Evolutionary conservation across 768 basidiomycete species (phyloP).

Genomic region (Suillus plorans): DNA sequence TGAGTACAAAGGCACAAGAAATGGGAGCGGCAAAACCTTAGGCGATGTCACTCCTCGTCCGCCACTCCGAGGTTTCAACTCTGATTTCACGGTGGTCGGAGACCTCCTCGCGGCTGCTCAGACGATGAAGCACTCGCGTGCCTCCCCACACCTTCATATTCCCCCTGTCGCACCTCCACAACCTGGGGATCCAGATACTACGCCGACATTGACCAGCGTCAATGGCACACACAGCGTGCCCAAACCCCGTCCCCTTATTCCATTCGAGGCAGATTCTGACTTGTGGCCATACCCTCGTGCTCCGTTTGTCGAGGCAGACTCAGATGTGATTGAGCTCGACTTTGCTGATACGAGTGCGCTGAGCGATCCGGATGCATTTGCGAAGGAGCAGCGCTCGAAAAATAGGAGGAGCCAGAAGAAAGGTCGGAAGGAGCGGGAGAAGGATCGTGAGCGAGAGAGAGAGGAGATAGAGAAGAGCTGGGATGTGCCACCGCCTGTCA

Average conservation of each 20-base stretch:
- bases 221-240: conserved; percentile 14
- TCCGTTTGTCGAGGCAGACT: conserved; percentile 40
- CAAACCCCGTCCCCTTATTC: conserved; percentile 46
- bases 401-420: conserved; percentile 24
- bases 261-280: conserved; percentile 64
- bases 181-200: conserved; percentile 3
- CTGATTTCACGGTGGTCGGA: conserved; percentile 30
- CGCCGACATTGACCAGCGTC: conserved; percentile 12
- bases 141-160: conserved; percentile 9
- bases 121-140: conserved; percentile 7
- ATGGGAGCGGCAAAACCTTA: conserved; percentile 21
- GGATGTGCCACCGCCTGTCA: conserved; percentile 47
- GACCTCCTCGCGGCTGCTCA: conserved; percentile 27
- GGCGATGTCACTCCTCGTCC: conserved; percentile 66
- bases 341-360: conserved; percentile 72
- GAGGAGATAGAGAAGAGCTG: conserved; percentile 60
- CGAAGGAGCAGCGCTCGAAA: conserved; percentile 29
- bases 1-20: conserved; percentile 19
- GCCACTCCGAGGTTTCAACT: conserved; percentile 36
- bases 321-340: conserved; percentile 73
- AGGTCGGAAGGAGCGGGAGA: conserved; percentile 29
- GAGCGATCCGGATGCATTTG: conserved; percentile 64
- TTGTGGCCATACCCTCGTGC: conserved; percentile 69
- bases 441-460: conserved; percentile 37
- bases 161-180: conserved; percentile 10